Evolutionary conservation across 106 monocot species (phyloP), one percentile per base, ranked within the genome.

Genomic region (Dendrobium nobile): DNA sequence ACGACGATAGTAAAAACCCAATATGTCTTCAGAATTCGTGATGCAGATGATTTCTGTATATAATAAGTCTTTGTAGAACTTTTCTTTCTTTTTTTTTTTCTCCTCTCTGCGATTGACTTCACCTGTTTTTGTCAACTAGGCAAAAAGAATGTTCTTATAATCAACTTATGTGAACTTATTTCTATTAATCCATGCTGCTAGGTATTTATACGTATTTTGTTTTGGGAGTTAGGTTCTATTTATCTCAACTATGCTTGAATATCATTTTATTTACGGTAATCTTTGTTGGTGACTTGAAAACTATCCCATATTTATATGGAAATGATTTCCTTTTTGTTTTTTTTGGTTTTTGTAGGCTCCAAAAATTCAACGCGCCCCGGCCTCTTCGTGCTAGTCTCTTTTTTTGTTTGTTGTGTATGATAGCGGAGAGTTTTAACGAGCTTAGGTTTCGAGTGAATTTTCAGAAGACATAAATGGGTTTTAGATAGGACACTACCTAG

Each of bases 1-100:
- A 75, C 85, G 77, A 55, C 72, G 87, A 77, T 31, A 31, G 31
- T 31, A 31, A 31, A 31, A 31, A 31, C 31, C 1, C 1, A 31
- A 31, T 31, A 31, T 31, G 31, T 31, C 31, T 31, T 70, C 70
- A 37, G 11, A 70, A 37, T 37, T 37, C 33, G 37, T 4, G 70
- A 0, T 70, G 70, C 24, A 70, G 15, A 70, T 70, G 15, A 70
- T 37, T 70, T 70, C 31, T 70, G 28, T 70, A 70, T 70, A 70
- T 31, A 7, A 33, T 33, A 26, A 18, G 67, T 33, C 10, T 37
- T 70, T 70, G 70, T 70, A 70, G 9, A 27, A 33, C 70, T 33
- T 70, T 10, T 1, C 5, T 67, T 22, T 15, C 2, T 33, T 70
- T 64, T 22, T 6, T 22, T 64, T 64, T 22, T n/a, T 8, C 64